Percentiles rank a stretch among this genome's conserved stretches.
Conservation (phyloP, 148 eudicot species). For the Amaranthus hypochondriacus region DNA sequence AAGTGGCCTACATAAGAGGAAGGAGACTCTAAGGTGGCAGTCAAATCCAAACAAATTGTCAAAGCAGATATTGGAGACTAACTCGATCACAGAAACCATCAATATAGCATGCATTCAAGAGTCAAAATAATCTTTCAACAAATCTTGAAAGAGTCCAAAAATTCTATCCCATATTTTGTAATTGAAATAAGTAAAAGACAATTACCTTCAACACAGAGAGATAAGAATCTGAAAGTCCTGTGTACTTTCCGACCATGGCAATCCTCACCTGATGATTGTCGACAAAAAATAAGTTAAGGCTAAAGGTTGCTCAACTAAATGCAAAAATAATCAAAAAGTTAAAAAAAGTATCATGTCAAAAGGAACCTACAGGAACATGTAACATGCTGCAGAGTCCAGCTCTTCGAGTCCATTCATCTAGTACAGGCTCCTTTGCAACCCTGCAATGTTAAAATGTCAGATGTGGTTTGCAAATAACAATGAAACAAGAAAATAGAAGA, state of each 20-base stretch:
- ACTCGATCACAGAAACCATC: neutral
- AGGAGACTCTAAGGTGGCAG: too few relatives aligned
- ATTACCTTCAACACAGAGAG: constrained; percentile 85
- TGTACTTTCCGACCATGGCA: constrained; percentile 99
- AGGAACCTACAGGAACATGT: constrained; percentile 55
- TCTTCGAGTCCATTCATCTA: constrained; percentile 79
- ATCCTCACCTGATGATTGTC: constrained; percentile 62
- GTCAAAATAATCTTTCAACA: neutral
- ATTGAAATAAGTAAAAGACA: neutral
- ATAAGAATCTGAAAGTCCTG: constrained; percentile 94
- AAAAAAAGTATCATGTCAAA: constrained; percentile 3
- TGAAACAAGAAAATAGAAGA: constrained; percentile 1
- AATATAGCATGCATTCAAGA: constrained; percentile 4
- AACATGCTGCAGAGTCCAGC: constrained; percentile 61
- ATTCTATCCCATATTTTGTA: neutral
- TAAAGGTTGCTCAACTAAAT: neutral
- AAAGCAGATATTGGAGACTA: neutral
- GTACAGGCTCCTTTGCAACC: constrained; percentile 52
- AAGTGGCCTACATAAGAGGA: too few relatives aligned
- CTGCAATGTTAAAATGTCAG: constrained; percentile 28
- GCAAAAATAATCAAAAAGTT: neutral
- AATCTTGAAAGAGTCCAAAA: neutral
- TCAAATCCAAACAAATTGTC: neutral
- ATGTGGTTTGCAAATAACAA: neutral
- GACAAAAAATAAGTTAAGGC: neutral